A percentile compares a stretch with the other conserved stretches of the same genome.
These are phyloP conservation scores for Cladosporium colombiae DNA, from an alignment of 2,329 filamentous ascomycete species.

Conservation along the genomic window DNA sequence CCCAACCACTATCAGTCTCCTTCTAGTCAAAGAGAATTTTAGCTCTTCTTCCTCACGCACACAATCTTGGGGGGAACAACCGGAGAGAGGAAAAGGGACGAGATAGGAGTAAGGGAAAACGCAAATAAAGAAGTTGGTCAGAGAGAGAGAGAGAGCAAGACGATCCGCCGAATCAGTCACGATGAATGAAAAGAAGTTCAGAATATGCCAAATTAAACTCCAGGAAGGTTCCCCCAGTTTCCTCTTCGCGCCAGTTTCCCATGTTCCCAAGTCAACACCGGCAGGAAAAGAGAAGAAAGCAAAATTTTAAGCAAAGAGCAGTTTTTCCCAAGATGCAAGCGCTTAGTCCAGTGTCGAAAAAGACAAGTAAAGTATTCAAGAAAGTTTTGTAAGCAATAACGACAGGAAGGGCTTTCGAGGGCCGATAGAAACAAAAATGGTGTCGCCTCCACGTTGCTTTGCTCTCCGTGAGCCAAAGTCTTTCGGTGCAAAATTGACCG, in stretches of 20 bases:
- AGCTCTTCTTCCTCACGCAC: not conserved
- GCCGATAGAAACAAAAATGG: conserved; percentile 13
- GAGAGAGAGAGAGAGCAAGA: not conserved
- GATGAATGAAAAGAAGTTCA: conserved; percentile 7
- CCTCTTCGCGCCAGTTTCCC: conserved; percentile 1
- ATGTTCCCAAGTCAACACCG: conserved; percentile 10
- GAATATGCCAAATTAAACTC: conserved; percentile 11
- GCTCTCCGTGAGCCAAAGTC: not conserved
- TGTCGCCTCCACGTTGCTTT: conserved; percentile 3
- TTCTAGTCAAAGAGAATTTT: not conserved
- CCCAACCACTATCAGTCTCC: not conserved
- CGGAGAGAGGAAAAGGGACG: not conserved
- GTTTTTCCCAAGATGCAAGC: conserved; percentile 21
- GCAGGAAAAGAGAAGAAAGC: not conserved
- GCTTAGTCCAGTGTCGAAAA: conserved; percentile 17
- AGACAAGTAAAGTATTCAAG: conserved; percentile 19
- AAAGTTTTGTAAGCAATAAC: conserved; percentile 17
- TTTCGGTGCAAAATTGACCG: not conserved
- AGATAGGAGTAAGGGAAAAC: not conserved
- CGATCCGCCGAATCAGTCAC: not conserved
- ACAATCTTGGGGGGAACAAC: not conserved
- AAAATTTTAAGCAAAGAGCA: not conserved
- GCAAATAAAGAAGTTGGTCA: not conserved
- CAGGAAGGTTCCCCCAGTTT: not conserved
- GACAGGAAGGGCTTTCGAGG: conserved; percentile 12